A percentile compares a stretch with the other conserved stretches of the same genome.
These are phyloP conservation scores for Penstemon eatonii DNA, from an alignment of 257 asterid genomes.

Conservation along the genomic window DNA sequence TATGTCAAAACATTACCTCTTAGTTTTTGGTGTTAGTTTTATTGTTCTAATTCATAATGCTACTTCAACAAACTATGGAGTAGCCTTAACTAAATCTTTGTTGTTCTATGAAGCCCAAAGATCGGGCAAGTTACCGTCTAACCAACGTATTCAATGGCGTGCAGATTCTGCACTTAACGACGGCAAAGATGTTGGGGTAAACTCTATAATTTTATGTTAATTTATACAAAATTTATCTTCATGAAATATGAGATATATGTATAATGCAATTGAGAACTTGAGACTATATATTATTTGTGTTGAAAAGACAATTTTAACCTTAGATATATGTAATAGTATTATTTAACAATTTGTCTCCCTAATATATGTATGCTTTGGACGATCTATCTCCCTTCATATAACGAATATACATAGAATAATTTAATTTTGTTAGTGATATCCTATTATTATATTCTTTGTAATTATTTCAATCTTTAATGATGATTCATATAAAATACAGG, in stretches of 20 bases:
- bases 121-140: constrained; percentile 56
- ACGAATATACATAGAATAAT: too few relatives aligned
- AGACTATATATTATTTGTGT: too few relatives aligned
- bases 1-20: constrained; percentile 32
- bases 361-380: too few relatives aligned
- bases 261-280: too few relatives aligned
- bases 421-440: too few relatives aligned
- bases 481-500: constrained; percentile 21
- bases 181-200: constrained; percentile 49
- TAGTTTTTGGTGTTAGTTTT: constrained; percentile 26
- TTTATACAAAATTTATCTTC: too few relatives aligned
- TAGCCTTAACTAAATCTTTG: constrained; percentile 56
- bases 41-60: constrained; percentile 29
- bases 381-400: too few relatives aligned
- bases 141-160: constrained; percentile 61
- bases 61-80: constrained; percentile 46
- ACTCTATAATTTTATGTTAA: not conserved
- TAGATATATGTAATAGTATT: too few relatives aligned
- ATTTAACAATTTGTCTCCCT: too few relatives aligned
- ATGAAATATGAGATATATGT: too few relatives aligned
- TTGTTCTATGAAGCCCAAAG: constrained; percentile 74
- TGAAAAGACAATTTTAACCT: too few relatives aligned
- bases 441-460: too few relatives aligned
- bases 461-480: not conserved
- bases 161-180: constrained; percentile 59